phyloP scores from a whole-genome alignment of 1,139 yeast genomes.

The Hansenula anomala region DNA sequence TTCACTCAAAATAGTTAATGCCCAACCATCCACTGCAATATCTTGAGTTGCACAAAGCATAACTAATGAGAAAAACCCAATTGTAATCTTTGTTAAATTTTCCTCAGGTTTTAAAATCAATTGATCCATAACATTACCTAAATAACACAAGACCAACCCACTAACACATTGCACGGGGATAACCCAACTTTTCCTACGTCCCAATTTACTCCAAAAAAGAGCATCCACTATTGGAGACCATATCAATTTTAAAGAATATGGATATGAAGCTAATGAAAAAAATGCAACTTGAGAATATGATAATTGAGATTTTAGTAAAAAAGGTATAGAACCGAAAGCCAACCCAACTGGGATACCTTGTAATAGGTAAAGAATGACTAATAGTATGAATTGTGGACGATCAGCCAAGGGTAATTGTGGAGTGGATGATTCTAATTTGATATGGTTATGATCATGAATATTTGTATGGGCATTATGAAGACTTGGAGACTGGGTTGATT shows the following conservation, averaged over 20 bases:
- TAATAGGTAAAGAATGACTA: slow-evolving; percentile 68
- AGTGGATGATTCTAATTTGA: slow-evolving; percentile 2
- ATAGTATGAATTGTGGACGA: slow-evolving; percentile 65
- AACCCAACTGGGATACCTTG: slow-evolving; percentile 97
- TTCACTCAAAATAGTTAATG: slow-evolving; percentile 76
- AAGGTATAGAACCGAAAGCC: slow-evolving; percentile 95
- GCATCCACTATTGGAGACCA: slow-evolving; percentile 99
- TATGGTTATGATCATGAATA: too few relatives aligned
- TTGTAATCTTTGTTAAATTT: slow-evolving; percentile 52
- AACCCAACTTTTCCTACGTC: slow-evolving; percentile 91
- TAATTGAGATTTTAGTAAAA: slow-evolving; percentile 67
- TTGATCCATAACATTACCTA: slow-evolving; percentile 58
- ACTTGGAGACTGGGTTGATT: slow-evolving; percentile 4
- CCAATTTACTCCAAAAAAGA: slow-evolving; percentile 58
- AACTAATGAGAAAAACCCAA: slow-evolving; percentile 68
- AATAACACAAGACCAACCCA: slow-evolving; percentile 56
- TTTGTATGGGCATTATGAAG: too few relatives aligned
- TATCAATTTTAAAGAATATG: slow-evolving; percentile 82
- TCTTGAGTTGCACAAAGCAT: slow-evolving; percentile 96
- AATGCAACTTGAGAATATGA: slow-evolving; percentile 87
- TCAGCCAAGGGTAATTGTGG: slow-evolving; percentile 34
- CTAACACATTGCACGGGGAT: slow-evolving; percentile 83
- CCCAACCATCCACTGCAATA: slow-evolving; percentile 99
- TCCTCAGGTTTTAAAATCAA: slow-evolving; percentile 52
- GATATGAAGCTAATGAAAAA: slow-evolving; percentile 89